phyloP scores from a whole-genome alignment of 1,139 yeast species.

The Yamadazyma sp. region DNA sequence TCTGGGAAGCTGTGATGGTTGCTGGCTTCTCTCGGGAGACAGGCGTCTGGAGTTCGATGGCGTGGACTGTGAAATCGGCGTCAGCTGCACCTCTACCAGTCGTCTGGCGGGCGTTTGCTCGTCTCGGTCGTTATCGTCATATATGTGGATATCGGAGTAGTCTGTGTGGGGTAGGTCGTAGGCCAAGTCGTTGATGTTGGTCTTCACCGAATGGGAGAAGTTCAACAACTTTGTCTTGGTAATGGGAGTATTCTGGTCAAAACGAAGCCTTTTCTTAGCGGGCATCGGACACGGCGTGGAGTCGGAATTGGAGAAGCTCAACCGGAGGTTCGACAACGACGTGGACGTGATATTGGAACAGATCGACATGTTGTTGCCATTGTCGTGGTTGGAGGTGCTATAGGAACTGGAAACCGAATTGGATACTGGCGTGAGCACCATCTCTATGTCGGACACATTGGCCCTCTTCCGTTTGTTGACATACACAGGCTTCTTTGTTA shows the following conservation, averaged over 20 bases:
- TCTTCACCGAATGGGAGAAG: slow-evolving; percentile 26
- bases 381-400: not conserved
- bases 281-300: slow-evolving; percentile 40
- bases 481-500: slow-evolving; percentile 10
- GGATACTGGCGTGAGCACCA: slow-evolving; percentile 19
- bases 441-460: slow-evolving; percentile 21
- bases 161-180: not conserved
- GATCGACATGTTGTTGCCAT: slow-evolving; percentile 13
- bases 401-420: slow-evolving; percentile 6
- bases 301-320: slow-evolving; percentile 30
- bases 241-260: slow-evolving; percentile 16
- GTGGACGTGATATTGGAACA: slow-evolving; percentile 15
- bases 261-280: slow-evolving; percentile 28
- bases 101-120: slow-evolving; percentile 8
- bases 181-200: slow-evolving; percentile 18
- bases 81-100: slow-evolving; percentile 17
- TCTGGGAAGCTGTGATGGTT: not conserved
- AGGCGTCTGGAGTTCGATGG: slow-evolving; percentile 23
- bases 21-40: not conserved
- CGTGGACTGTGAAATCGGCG: slow-evolving; percentile 38
- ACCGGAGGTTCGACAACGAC: slow-evolving; percentile 18
- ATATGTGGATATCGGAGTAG: not conserved
- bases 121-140: slow-evolving; percentile 3
- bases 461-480: slow-evolving; percentile 15
- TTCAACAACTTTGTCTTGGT: slow-evolving; percentile 22